These are phyloP conservation scores for Solioccasus polychromus DNA, from an alignment of 768 basidiomycete species.

Conservation along the genomic window DNA sequence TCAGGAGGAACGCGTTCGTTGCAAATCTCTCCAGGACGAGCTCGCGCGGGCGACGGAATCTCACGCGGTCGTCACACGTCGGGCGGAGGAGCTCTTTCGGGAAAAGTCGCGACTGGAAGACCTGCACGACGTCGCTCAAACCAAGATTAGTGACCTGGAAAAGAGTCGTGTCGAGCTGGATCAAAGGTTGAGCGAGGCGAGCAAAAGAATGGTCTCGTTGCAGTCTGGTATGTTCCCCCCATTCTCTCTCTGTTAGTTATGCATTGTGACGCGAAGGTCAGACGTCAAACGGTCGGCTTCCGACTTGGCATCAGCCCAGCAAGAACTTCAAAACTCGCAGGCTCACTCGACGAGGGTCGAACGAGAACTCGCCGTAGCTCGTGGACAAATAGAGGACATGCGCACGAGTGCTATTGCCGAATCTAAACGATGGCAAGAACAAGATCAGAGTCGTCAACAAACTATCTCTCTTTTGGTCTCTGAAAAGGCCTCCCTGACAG, in stretches of 20 bases:
- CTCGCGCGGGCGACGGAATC: slow-evolving; percentile 20
- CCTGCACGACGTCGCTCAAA: slow-evolving; percentile 7
- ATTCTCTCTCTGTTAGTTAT: slow-evolving; percentile 24
- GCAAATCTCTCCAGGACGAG: slow-evolving; percentile 18
- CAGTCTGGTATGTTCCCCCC: slow-evolving; percentile 20
- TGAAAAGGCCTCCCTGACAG: slow-evolving; percentile 60
- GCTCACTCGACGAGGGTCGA: slow-evolving; percentile 17
- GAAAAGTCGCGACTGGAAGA: slow-evolving; percentile 26
- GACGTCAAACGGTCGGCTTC: slow-evolving; percentile 18
- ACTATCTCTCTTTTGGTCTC: slow-evolving; percentile 76
- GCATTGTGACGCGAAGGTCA: slow-evolving; percentile 23
- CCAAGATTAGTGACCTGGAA: slow-evolving; percentile 18
- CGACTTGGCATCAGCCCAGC: slow-evolving; percentile 18
- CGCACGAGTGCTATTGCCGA: slow-evolving; percentile 10
- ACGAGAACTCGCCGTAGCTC: slow-evolving; percentile 20
- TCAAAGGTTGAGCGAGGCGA: slow-evolving; percentile 8
- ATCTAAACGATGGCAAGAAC: slow-evolving; percentile 24
- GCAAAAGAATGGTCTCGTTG: slow-evolving; percentile 11
- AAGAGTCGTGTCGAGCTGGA: slow-evolving; percentile 8
- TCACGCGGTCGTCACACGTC: slow-evolving; percentile 7
- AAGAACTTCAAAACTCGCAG: slow-evolving; percentile 7
- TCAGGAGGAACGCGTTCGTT: slow-evolving; percentile 18
- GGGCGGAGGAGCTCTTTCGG: slow-evolving; percentile 16
- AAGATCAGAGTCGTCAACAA: slow-evolving; percentile 59
- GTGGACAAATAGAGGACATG: slow-evolving; percentile 17